Evolutionary conservation across 2,329 filamentous ascomycete genomes (phyloP).

Genomic region (Arachnomyces sp.): DNA sequence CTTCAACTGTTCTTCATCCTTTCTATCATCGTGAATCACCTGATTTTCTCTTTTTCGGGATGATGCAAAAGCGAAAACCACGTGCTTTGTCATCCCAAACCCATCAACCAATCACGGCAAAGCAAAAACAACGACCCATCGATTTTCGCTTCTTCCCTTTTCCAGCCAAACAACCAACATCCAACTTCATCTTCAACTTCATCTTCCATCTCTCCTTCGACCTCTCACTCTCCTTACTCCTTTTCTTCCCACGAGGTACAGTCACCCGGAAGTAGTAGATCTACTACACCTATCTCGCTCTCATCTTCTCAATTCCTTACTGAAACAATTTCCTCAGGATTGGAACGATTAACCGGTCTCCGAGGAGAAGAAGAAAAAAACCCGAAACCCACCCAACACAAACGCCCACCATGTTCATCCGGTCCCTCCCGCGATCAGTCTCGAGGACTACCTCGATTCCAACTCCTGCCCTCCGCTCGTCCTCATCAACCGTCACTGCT

Average conservation of each 20-base stretch:
- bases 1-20: no score
- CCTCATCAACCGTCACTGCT: slow-evolving; percentile 22
- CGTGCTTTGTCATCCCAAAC: no score
- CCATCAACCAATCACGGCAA: slow-evolving; percentile 24
- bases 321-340: not conserved
- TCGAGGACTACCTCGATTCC: slow-evolving; percentile 28
- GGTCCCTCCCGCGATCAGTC: slow-evolving; percentile 38
- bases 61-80: no score
- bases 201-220: slow-evolving; percentile 19
- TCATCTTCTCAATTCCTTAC: not conserved
- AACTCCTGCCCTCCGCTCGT: slow-evolving; percentile 23
- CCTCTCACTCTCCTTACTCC: slow-evolving; percentile 22
- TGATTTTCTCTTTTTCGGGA: no score
- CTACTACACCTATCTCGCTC: not conserved
- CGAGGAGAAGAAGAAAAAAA: no score
- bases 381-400: not conserved
- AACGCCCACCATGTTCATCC: slow-evolving; percentile 39
- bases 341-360: no score
- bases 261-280: no score
- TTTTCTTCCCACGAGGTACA: slow-evolving; percentile 5
- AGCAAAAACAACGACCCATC: slow-evolving; percentile 29
- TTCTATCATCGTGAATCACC: no score
- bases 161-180: slow-evolving; percentile 25
- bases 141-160: slow-evolving; percentile 14
- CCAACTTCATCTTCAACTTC: slow-evolving; percentile 25